Evolutionary conservation across 148 eudicot genomes (phyloP), one percentile per base, ranked within the genome.

Genomic region (Dianthus caryophyllus): DNA sequence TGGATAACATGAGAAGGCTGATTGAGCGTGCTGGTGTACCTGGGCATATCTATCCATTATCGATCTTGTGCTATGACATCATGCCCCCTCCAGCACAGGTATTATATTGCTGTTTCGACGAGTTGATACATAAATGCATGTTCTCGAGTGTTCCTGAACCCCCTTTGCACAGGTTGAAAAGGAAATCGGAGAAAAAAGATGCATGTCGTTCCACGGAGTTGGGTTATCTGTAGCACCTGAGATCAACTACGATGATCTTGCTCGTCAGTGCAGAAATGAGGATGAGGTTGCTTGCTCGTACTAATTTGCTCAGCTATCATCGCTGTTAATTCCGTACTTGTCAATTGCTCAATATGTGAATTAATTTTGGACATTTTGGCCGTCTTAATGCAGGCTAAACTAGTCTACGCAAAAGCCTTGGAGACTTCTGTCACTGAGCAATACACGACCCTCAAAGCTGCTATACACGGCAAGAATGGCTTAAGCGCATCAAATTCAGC

Each of bases 41-140:
- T 21, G 90, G 97, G 61, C 90, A 90, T 76, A 83, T 90, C 15
- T 94, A 88, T 78, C 99, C 99, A 38, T 49, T 94, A 31, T 78
- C 99, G 26, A 17, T 90, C 56, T 65, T 90, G 64, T 94, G 99
- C 84, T 29, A 94, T 73, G 90, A 94, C 76, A 84, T 94, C 61
- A 94, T 94, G 99, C 99, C 99, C 43, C 99, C 99, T 75, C 99
- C 99, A 38, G 75, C 73, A 12, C 82, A 84, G 95, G 98, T 94
- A 67, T 54, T 53, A 69, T 57, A 53, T 71, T 72, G 46, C 66
- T 66, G 66, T 67, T 69, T 52, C 13, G 24, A 17, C 36, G 18
- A 44, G 38, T 36, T 46, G 5, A 36, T 44, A 38, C 49, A 39
- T 51, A 20, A 52, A 11, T 70, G 18, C n/a, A 15, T 21, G 17